phyloP scores from a whole-genome alignment of 1,139 yeast genomes.

The Kodamaea plutei region DNA sequence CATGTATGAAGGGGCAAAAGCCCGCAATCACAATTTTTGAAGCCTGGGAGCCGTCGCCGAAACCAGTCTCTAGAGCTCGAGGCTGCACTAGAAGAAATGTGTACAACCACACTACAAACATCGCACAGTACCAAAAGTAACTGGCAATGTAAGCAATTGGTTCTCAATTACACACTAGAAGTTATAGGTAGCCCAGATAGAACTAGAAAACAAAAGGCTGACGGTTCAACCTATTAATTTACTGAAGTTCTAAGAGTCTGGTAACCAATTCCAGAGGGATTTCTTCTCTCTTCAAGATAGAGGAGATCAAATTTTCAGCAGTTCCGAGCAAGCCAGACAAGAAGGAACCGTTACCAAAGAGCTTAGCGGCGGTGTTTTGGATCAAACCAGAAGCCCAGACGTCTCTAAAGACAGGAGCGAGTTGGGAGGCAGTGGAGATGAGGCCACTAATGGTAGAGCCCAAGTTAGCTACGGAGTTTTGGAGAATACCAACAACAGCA shows the following conservation, averaged over 20 bases:
- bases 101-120: too few species aligned
- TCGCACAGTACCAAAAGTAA: too few species aligned
- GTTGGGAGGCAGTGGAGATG: slow-evolving; percentile 10
- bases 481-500: slow-evolving; percentile 23
- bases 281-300: slow-evolving; percentile 6
- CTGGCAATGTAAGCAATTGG: too few species aligned
- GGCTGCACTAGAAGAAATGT: too few species aligned
- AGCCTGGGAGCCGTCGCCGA: too few species aligned
- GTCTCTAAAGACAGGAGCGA: slow-evolving; percentile 21
- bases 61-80: too few species aligned
- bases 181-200: too few species aligned
- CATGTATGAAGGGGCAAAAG: too few species aligned
- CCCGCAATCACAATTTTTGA: too few species aligned
- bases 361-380: slow-evolving; percentile 22
- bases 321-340: slow-evolving; percentile 20
- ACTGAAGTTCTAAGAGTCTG: background rate
- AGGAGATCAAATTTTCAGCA: too few species aligned
- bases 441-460: slow-evolving; percentile 14
- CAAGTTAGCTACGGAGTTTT: slow-evolving; percentile 24
- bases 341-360: slow-evolving; percentile 24
- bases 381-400: slow-evolving; percentile 26
- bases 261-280: slow-evolving; percentile 3
- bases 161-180: too few species aligned
- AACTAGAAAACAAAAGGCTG: too few species aligned
- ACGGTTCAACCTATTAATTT: background rate